These are phyloP conservation scores for Arctium minus DNA, from an alignment of 129 eudicot species.

Conservation along the genomic window DNA sequence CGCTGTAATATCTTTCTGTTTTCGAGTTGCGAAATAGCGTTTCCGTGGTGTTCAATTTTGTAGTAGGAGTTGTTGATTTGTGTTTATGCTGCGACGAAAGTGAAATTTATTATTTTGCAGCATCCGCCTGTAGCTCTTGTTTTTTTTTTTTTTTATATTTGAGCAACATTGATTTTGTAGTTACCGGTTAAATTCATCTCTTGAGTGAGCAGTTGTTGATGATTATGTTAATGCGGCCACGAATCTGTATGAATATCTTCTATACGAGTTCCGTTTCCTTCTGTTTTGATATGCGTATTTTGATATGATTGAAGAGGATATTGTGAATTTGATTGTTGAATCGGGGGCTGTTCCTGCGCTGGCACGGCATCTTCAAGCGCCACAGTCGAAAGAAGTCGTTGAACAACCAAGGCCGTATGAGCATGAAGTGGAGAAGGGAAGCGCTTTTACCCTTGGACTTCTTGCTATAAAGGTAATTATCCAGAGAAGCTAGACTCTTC, in stretches of 20 bases:
- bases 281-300: constrained; percentile 15
- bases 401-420: constrained; percentile 33
- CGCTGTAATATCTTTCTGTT: background rate
- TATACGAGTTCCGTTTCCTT: background rate
- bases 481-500: background rate
- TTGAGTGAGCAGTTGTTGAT: constrained; percentile 4
- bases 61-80: constrained; percentile 1
- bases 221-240: background rate
- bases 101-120: background rate
- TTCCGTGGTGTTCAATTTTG: background rate
- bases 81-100: background rate
- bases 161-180: background rate
- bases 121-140: background rate
- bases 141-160: background rate
- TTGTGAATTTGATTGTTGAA: constrained; percentile 53
- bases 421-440: constrained; percentile 64
- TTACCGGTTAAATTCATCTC: background rate
- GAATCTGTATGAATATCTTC: background rate
- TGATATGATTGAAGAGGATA: constrained; percentile 39
- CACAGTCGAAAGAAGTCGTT: constrained; percentile 25
- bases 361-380: constrained; percentile 53
- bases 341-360: constrained; percentile 53
- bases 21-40: background rate
- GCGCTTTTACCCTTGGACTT: constrained; percentile 64
- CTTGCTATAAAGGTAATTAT: constrained; percentile 56